Conservation (phyloP, 2,329 filamentous ascomycete species). For the Plenodomus tracheiphilus region DNA sequence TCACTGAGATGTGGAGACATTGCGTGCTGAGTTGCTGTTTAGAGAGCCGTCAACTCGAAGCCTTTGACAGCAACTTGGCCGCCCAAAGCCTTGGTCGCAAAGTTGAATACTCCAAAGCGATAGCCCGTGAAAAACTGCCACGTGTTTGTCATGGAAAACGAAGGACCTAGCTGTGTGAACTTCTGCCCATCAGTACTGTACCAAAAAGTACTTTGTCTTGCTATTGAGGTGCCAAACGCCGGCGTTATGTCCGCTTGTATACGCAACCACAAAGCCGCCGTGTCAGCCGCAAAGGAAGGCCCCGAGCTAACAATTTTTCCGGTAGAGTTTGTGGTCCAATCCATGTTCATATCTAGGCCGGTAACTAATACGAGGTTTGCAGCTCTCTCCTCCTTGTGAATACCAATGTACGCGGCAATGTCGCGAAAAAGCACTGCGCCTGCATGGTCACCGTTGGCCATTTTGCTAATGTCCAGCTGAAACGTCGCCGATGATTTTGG, state of each 20-base stretch:
- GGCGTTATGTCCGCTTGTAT: slow-evolving; percentile 44
- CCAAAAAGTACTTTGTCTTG: slow-evolving; percentile 37
- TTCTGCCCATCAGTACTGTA: slow-evolving; percentile 43
- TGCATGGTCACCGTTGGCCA: slow-evolving; percentile 57
- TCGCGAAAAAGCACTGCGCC: slow-evolving; percentile 61
- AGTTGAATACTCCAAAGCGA: slow-evolving; percentile 46
- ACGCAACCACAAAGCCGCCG: slow-evolving; percentile 37
- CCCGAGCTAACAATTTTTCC: slow-evolving; percentile 34
- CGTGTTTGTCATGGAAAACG: slow-evolving; percentile 39
- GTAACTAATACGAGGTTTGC: slow-evolving; percentile 44
- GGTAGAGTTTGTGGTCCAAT: slow-evolving; percentile 38
- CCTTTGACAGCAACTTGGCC: slow-evolving; percentile 33
- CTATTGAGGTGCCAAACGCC: slow-evolving; percentile 28
- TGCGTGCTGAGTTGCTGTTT: too few relatives aligned
- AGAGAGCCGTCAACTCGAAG: slow-evolving; percentile 21
- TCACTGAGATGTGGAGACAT: too few relatives aligned
- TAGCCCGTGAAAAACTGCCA: slow-evolving; percentile 48
- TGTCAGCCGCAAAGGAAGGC: slow-evolving; percentile 12
- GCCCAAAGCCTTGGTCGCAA: slow-evolving; percentile 41
- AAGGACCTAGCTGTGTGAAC: slow-evolving; percentile 36
- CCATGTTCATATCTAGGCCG: slow-evolving; percentile 45
- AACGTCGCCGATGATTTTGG: slow-evolving; percentile 54
- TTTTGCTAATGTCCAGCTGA: slow-evolving; percentile 52
- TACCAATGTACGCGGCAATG: slow-evolving; percentile 56
- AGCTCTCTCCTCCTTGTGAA: slow-evolving; percentile 47